Percentiles rank a stretch among this genome's conserved stretches.
phyloP scores from a whole-genome alignment of 208 protist species.

The Leishmania guyanensis region DNA sequence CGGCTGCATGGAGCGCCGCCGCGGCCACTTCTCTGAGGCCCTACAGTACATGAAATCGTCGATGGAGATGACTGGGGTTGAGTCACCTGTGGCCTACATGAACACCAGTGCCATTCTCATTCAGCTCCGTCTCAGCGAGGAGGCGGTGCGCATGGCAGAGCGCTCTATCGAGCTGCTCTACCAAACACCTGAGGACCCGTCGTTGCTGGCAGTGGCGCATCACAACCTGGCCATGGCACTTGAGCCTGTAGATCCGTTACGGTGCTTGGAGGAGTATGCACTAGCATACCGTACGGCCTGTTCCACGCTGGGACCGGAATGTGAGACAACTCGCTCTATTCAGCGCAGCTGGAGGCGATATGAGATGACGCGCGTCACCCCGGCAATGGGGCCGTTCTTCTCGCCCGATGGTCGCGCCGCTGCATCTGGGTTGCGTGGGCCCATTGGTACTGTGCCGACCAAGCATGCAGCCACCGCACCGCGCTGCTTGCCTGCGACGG shows the following conservation, averaged over 20 bases:
- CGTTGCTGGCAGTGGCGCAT: conserved; percentile 84
- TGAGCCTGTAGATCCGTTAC: conserved; percentile 64
- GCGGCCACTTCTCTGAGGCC: conserved; percentile 79
- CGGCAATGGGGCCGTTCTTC: conserved; percentile 6
- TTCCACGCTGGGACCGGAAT: conserved; percentile 45
- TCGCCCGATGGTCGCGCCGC: neutral
- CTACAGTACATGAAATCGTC: conserved; percentile 77
- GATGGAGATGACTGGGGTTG: conserved; percentile 69
- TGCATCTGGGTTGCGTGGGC: neutral
- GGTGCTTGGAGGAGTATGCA: conserved; percentile 78
- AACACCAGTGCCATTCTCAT: conserved; percentile 90
- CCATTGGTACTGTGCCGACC: neutral
- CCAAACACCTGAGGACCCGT: conserved; percentile 71
- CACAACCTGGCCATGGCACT: conserved; percentile 93
- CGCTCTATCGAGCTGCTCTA: conserved; percentile 71
- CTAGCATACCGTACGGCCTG: conserved; percentile 57
- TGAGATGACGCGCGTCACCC: conserved; percentile 19
- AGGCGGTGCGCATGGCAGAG: conserved; percentile 72
- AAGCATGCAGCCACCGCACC: neutral
- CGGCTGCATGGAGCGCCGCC: conserved; percentile 87
- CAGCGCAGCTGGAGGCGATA: conserved; percentile 78
- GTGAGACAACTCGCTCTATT: conserved; percentile 65
- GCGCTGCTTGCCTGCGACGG: neutral
- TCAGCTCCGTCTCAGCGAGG: conserved; percentile 79
- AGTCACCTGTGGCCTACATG: conserved; percentile 87